A percentile compares a stretch with the other conserved stretches of the same genome.
Conservation (phyloP, 148 eudicot species). For the Vaccinium vitisidaea region DNA sequence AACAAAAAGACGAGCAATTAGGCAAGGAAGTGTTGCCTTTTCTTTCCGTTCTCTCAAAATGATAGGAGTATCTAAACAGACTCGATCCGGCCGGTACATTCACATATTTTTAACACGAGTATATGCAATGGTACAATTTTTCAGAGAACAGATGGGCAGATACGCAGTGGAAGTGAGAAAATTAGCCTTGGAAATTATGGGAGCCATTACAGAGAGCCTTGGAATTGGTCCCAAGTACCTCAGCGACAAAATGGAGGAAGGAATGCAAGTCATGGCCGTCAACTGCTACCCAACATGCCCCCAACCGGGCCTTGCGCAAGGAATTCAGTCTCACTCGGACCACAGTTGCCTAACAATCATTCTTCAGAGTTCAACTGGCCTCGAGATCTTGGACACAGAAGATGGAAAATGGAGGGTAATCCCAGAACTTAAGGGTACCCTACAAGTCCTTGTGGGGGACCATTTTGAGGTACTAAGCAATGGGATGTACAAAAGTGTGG, state of each 20-base stretch:
- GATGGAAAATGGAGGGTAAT: constrained; percentile 43
- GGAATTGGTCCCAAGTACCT: constrained; percentile 39
- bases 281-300: constrained; percentile 67
- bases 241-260: constrained; percentile 29
- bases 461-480: constrained; percentile 65
- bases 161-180: constrained; percentile 31
- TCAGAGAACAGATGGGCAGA: constrained; percentile 52
- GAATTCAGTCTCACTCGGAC: constrained; percentile 64
- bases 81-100: too few relatives aligned
- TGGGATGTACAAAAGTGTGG: constrained; percentile 57
- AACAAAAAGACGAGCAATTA: too few relatives aligned
- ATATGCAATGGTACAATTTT: background rate
- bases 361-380: constrained; percentile 44
- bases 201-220: constrained; percentile 51
- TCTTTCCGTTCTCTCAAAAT: too few relatives aligned
- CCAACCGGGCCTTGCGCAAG: constrained; percentile 44
- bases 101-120: background rate
- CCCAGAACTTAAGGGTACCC: constrained; percentile 38
- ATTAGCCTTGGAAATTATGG: constrained; percentile 32
- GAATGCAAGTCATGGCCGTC: constrained; percentile 54
- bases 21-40: too few relatives aligned
- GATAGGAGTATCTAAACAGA: too few relatives aligned
- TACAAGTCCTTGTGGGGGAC: constrained; percentile 56
- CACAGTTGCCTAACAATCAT: constrained; percentile 54
- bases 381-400: constrained; percentile 36